Evolutionary conservation across 495 filamentous ascomycete species (phyloP).

Genomic region (Hypoxylon lenormandii): DNA sequence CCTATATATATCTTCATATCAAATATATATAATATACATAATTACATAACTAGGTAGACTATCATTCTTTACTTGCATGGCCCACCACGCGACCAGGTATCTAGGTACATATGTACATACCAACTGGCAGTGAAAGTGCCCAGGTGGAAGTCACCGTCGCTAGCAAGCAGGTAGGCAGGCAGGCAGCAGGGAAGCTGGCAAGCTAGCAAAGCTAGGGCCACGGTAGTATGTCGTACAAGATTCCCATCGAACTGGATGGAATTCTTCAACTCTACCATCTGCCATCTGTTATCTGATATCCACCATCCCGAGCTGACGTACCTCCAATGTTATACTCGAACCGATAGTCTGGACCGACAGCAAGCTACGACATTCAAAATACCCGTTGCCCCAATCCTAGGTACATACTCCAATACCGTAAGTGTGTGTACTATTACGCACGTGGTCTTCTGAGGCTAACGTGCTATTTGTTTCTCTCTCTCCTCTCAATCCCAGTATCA

Average conservation of each 20-base stretch:
- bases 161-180: too few relatives aligned
- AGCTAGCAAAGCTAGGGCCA: too few relatives aligned
- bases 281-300: not conserved
- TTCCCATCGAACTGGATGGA: slow-evolving; percentile 31
- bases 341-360: not conserved
- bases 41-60: slow-evolving; percentile 3
- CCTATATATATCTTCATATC: not conserved
- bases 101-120: too few relatives aligned
- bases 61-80: not conserved
- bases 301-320: slow-evolving; percentile 1
- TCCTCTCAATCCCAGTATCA: too few relatives aligned
- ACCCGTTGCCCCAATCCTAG: not conserved
- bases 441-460: too few relatives aligned
- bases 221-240: too few relatives aligned
- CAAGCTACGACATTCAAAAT: not conserved
- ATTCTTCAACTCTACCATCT: slow-evolving; percentile 26
- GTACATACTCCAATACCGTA: too few relatives aligned
- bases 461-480: too few relatives aligned
- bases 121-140: too few relatives aligned
- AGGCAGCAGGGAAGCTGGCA: too few relatives aligned
- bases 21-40: not conserved
- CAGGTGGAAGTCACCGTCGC: not conserved
- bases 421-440: too few relatives aligned
- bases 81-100: too few relatives aligned
- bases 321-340: not conserved